Percentiles rank a stretch among this genome's conserved stretches.
Conservation (phyloP, 169 alveolate genomes). For the Hammondia hammondi region DNA sequence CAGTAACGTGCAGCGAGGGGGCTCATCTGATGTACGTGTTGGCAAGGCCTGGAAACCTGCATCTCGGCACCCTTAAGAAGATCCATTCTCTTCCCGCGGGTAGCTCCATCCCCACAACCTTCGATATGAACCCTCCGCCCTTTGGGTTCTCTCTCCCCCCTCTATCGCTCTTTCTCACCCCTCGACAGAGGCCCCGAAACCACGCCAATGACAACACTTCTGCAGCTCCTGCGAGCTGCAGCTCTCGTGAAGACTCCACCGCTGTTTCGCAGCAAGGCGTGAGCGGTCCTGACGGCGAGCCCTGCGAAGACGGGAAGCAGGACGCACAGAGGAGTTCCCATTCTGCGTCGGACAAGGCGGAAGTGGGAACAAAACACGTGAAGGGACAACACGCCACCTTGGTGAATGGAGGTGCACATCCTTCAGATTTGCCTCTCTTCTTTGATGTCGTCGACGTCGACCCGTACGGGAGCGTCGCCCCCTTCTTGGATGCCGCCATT, state of each 20-base stretch:
- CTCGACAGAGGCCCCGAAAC: background rate
- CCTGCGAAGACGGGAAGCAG: background rate
- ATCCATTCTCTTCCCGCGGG: conserved; percentile 55
- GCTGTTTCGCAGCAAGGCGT: background rate
- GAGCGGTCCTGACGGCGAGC: background rate
- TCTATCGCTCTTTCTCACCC: conserved; percentile 24
- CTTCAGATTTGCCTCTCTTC: conserved; percentile 20
- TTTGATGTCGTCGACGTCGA: conserved; percentile 91
- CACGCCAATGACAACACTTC: background rate
- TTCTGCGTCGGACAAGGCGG: background rate
- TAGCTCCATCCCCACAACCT: conserved; percentile 37
- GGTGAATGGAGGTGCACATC: background rate
- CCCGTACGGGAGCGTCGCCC: conserved; percentile 93
- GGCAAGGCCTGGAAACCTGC: conserved; percentile 32
- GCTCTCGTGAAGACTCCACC: background rate
- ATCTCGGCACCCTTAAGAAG: conserved; percentile 32
- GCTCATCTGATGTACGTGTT: conserved; percentile 37
- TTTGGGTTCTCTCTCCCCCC: conserved; percentile 41
- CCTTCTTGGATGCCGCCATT: conserved; percentile 90
- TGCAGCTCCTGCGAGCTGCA: background rate
- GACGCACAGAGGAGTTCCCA: background rate
- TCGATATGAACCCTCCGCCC: conserved; percentile 42
- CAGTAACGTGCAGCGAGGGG: conserved; percentile 72
- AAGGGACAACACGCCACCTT: background rate
- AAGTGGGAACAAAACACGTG: background rate